phyloP scores from a whole-genome alignment of 257 asterid species.

The Orobanche coerulescens region DNA sequence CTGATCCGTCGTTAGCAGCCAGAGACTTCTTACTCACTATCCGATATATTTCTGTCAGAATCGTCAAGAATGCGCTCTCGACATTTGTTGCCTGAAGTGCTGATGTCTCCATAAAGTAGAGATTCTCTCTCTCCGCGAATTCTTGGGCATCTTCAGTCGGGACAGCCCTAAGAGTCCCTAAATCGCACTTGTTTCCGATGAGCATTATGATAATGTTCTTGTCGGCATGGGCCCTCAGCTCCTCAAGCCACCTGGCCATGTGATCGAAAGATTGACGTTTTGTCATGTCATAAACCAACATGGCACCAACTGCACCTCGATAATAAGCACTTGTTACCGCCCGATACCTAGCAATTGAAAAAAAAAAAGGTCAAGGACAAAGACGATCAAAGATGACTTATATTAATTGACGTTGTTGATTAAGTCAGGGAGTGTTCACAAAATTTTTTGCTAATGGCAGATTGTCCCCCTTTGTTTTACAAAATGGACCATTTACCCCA shows the following conservation, averaged over 20 bases:
- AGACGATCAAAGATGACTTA: neutral
- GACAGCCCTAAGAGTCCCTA: slow-evolving; percentile 61
- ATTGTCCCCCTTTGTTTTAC: no score
- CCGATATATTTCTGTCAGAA: slow-evolving; percentile 41
- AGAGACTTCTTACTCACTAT: slow-evolving; percentile 54
- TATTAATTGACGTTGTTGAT: no score
- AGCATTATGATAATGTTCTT: slow-evolving; percentile 68
- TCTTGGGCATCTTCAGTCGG: slow-evolving; percentile 68
- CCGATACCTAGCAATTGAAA: slow-evolving; percentile 38
- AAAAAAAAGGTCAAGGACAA: neutral
- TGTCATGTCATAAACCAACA: slow-evolving; percentile 64
- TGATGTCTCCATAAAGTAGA: slow-evolving; percentile 69
- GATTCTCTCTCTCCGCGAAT: slow-evolving; percentile 59
- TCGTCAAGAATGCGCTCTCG: slow-evolving; percentile 45
- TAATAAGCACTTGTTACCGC: slow-evolving; percentile 76
- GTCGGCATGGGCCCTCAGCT: slow-evolving; percentile 61
- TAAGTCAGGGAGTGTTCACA: no score
- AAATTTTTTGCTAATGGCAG: no score
- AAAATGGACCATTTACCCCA: no score
- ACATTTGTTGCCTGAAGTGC: slow-evolving; percentile 70
- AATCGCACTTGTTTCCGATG: slow-evolving; percentile 54
- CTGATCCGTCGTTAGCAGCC: slow-evolving; percentile 27
- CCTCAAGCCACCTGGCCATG: slow-evolving; percentile 76
- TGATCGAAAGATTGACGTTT: slow-evolving; percentile 71
- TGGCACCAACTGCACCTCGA: slow-evolving; percentile 75